Conservation (phyloP, 108 stramenopile genomes). For the Skeletonema costatum region DNA sequence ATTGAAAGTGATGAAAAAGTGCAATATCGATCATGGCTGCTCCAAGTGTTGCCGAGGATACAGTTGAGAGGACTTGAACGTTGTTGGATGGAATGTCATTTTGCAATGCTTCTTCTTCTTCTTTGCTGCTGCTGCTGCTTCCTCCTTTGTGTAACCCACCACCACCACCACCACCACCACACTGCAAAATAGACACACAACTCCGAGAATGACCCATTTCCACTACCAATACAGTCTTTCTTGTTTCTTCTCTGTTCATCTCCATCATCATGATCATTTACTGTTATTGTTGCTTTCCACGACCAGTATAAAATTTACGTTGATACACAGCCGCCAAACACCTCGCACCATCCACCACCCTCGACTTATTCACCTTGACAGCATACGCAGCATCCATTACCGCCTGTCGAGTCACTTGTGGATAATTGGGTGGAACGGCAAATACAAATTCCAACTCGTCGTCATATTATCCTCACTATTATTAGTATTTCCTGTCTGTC, state of each 20-base stretch:
- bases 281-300: too few species aligned
- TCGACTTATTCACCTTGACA: slow-evolving; percentile 17
- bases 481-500: neutral
- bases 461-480: neutral
- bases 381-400: slow-evolving; percentile 58
- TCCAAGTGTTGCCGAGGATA: slow-evolving; percentile 30
- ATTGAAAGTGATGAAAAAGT: slow-evolving; percentile 53
- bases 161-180: slow-evolving; percentile 10
- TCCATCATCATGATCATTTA: too few species aligned
- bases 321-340: slow-evolving; percentile 29
- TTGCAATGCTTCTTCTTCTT: neutral
- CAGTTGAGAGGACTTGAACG: slow-evolving; percentile 21
- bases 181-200: slow-evolving; percentile 32
- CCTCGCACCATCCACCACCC: slow-evolving; percentile 18
- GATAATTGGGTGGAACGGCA: slow-evolving; percentile 33
- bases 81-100: neutral
- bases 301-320: slow-evolving; percentile 37
- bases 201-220: slow-evolving; percentile 63
- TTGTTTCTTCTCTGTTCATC: neutral
- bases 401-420: slow-evolving; percentile 10
- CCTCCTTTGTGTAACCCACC: too few species aligned
- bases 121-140: slow-evolving; percentile 1
- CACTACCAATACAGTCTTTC: slow-evolving; percentile 32
- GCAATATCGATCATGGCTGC: slow-evolving; percentile 45
- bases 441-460: slow-evolving; percentile 26